These are phyloP conservation scores for Lachnellula suecica DNA, from an alignment of 2,329 filamentous ascomycete genomes.

Conservation along the genomic window DNA sequence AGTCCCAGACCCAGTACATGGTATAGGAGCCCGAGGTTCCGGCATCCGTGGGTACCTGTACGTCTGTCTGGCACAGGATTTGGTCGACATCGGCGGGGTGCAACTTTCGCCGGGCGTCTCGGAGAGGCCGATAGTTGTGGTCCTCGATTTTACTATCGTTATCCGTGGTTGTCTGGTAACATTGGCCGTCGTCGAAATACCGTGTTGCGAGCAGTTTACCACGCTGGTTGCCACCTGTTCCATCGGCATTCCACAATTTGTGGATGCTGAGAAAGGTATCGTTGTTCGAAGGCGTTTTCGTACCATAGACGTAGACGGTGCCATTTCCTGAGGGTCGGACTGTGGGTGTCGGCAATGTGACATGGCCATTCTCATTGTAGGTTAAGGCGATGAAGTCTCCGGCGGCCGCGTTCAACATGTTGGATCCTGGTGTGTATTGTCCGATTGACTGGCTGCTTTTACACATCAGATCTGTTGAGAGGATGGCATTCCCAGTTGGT, in stretches of 20 bases:
- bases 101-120: conserved; percentile 54
- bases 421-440: conserved; percentile 18
- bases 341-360: conserved; percentile 56
- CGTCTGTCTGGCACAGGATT: conserved; percentile 78
- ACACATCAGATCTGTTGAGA: conserved; percentile 58
- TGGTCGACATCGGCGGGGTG: conserved; percentile 51
- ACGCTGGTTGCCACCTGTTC: conserved; percentile 75
- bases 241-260: conserved; percentile 73
- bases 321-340: conserved; percentile 66
- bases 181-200: conserved; percentile 87
- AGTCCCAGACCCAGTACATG: conserved; percentile 97
- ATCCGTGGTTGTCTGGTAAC: conserved; percentile 72
- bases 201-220: conserved; percentile 75
- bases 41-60: conserved; percentile 69
- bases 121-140: conserved; percentile 46
- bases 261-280: conserved; percentile 65
- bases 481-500: conserved; percentile 46
- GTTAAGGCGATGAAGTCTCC: conserved; percentile 66
- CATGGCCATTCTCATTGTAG: conserved; percentile 77
- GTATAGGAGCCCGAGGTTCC: conserved; percentile 68
- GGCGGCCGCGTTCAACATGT: conserved; percentile 42
- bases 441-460: conserved; percentile 59
- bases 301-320: conserved; percentile 75
- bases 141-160: neutral
- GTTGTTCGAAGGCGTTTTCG: conserved; percentile 52